phyloP scores from a whole-genome alignment of 2,329 filamentous ascomycete genomes.

The Paecilomyces dactylethromorphus region DNA sequence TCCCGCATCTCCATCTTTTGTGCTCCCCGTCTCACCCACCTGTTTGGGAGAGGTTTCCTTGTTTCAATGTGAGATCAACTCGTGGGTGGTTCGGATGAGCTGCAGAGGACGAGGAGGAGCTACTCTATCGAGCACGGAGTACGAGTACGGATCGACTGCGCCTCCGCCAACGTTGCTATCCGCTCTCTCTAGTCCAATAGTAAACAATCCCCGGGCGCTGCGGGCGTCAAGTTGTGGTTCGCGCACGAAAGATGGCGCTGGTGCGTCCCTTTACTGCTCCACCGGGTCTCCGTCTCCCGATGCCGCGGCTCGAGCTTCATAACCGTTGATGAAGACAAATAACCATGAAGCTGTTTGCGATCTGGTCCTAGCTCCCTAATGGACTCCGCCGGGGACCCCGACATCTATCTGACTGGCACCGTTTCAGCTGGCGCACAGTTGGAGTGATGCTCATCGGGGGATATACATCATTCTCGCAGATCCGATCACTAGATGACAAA shows the following conservation, averaged over 20 bases:
- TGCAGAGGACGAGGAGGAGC: neutral
- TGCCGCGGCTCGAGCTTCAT: neutral
- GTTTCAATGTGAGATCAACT: neutral
- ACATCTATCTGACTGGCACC: neutral
- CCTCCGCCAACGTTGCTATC: neutral
- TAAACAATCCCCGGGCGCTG: neutral
- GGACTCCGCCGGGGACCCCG: neutral
- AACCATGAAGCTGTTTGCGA: neutral
- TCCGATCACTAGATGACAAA: neutral
- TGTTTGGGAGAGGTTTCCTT: neutral
- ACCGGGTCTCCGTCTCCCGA: neutral
- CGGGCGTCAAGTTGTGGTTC: neutral
- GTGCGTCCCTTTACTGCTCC: neutral
- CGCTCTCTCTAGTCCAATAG: neutral
- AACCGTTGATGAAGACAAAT: neutral
- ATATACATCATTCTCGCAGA: neutral
- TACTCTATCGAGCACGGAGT: too few species aligned
- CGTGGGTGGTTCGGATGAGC: neutral
- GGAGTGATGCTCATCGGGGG: neutral
- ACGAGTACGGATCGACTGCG: neutral
- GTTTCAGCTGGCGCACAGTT: neutral
- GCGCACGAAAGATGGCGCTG: neutral
- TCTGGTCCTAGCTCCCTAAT: neutral
- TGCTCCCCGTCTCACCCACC: neutral
- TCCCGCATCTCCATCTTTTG: neutral